Conservation (phyloP, 495 filamentous ascomycete genomes). For the Xylona heveae region DNA sequence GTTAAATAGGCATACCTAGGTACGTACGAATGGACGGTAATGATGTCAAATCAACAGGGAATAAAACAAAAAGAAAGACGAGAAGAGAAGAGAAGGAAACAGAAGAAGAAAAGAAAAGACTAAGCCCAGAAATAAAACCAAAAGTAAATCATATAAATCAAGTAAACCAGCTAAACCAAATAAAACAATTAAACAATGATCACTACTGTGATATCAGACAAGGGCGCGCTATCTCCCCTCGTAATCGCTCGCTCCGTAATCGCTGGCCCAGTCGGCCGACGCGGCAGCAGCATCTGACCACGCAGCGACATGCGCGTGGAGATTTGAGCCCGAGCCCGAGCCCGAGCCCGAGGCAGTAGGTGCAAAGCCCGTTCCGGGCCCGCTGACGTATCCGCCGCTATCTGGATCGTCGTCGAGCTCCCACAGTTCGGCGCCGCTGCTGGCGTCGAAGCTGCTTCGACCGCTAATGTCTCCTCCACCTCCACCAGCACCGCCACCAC, state of each 20-base stretch:
- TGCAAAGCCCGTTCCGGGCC: slow-evolving; percentile 12
- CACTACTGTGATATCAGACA: too few species aligned
- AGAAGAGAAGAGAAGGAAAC: neutral
- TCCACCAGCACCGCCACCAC: slow-evolving; percentile 22
- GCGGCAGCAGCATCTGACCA: slow-evolving; percentile 4
- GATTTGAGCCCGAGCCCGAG: too few species aligned
- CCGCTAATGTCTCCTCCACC: slow-evolving; percentile 60
- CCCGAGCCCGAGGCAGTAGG: too few species aligned
- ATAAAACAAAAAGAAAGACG: neutral
- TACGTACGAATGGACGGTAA: neutral
- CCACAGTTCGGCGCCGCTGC: slow-evolving; percentile 37
- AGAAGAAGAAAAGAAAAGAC: neutral
- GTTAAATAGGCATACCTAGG: too few species aligned
- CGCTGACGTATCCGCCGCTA: slow-evolving; percentile 14
- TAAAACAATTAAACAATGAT: too few species aligned
- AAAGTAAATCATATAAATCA: too few species aligned
- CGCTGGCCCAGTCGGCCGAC: slow-evolving; percentile 3
- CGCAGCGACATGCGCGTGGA: neutral
- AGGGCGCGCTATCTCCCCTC: slow-evolving; percentile 6
- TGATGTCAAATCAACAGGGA: neutral
- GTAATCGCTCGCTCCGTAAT: slow-evolving; percentile 12
- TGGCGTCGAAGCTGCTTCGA: slow-evolving; percentile 76
- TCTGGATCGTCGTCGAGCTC: slow-evolving; percentile 28
- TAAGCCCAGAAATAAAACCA: neutral
- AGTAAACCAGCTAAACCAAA: too few species aligned